phyloP scores from a whole-genome alignment of 1,284 basidiomycete genomes.

The Melampsora medusae region DNA sequence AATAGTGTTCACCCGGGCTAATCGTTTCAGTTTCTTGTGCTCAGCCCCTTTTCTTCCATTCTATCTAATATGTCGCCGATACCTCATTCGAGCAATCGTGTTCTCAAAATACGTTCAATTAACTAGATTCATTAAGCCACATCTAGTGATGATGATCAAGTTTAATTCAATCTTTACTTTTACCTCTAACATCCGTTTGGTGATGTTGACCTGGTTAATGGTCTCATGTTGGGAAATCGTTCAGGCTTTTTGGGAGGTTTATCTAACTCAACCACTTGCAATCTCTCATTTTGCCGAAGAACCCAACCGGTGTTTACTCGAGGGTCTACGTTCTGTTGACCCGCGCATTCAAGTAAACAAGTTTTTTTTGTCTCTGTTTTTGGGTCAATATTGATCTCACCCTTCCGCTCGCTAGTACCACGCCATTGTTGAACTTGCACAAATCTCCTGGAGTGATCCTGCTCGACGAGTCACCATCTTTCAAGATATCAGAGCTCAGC shows the following conservation, averaged over 20 bases:
- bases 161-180: conserved; percentile 41
- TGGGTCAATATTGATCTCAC: conserved; percentile 9
- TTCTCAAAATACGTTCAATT: conserved; percentile 39
- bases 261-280: conserved; percentile 31
- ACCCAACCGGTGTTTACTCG: conserved; percentile 58
- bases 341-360: conserved; percentile 52
- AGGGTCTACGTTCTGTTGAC: conserved; percentile 59
- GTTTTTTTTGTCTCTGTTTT: not conserved
- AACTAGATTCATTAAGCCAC: conserved; percentile 32
- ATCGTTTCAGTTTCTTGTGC: conserved; percentile 12
- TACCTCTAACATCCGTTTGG: conserved; percentile 24
- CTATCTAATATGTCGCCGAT: conserved; percentile 25
- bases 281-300: conserved; percentile 29
- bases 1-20: not conserved
- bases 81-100: conserved; percentile 31
- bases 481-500: conserved; percentile 67
- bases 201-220: conserved; percentile 15
- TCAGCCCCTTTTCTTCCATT: conserved; percentile 33
- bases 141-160: conserved; percentile 42
- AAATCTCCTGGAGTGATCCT: conserved; percentile 52
- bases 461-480: conserved; percentile 64
- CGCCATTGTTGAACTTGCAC: conserved; percentile 53
- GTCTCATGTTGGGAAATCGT: conserved; percentile 33
- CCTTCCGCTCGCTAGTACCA: conserved; percentile 49
- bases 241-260: conserved; percentile 39